phyloP scores from a whole-genome alignment of 2,329 filamentous ascomycete genomes.

The Cordyceps farinosa region DNA sequence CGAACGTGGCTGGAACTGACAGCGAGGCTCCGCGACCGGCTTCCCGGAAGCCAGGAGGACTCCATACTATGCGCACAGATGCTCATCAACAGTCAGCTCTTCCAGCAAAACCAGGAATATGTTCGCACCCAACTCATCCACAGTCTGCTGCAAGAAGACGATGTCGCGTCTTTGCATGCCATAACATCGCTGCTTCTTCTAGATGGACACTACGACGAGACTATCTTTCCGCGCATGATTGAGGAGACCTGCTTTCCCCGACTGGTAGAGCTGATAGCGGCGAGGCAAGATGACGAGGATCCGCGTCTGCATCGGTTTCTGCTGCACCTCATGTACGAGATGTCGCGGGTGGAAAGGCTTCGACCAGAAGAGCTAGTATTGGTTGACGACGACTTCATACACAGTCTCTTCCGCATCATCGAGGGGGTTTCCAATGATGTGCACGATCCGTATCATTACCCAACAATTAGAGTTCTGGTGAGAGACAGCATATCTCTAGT shows the following conservation, averaged over 20 bases:
- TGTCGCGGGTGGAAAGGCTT: conserved; percentile 86
- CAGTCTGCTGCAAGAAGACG: conserved; percentile 86
- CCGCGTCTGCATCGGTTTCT: conserved; percentile 73
- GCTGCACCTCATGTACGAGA: conserved; percentile 90
- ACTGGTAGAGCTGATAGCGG: conserved; percentile 75
- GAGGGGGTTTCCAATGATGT: conserved; percentile 83
- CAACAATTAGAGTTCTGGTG: conserved; percentile 88
- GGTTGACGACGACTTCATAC: conserved; percentile 77
- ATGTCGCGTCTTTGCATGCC: conserved; percentile 72
- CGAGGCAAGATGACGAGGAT: conserved; percentile 61
- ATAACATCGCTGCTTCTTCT: conserved; percentile 81
- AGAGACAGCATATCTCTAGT: conserved; percentile 31
- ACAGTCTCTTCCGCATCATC: conserved; percentile 80
- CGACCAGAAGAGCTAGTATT: conserved; percentile 71
- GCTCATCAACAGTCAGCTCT: conserved; percentile 73
- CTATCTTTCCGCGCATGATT: conserved; percentile 82
- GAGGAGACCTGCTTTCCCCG: conserved; percentile 78
- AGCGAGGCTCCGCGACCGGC: conserved; percentile 70
- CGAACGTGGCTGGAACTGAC: conserved; percentile 80
- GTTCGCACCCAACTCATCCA: conserved; percentile 91
- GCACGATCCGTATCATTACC: conserved; percentile 92
- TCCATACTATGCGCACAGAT: conserved; percentile 75
- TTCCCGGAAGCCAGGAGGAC: conserved; percentile 73
- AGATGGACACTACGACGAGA: conserved; percentile 76
- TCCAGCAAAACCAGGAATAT: conserved; percentile 72